A percentile compares a stretch with the other conserved stretches of the same genome.
phyloP scores from a whole-genome alignment of 2,329 filamentous ascomycete genomes.

The Epichloe glyceriae region DNA sequence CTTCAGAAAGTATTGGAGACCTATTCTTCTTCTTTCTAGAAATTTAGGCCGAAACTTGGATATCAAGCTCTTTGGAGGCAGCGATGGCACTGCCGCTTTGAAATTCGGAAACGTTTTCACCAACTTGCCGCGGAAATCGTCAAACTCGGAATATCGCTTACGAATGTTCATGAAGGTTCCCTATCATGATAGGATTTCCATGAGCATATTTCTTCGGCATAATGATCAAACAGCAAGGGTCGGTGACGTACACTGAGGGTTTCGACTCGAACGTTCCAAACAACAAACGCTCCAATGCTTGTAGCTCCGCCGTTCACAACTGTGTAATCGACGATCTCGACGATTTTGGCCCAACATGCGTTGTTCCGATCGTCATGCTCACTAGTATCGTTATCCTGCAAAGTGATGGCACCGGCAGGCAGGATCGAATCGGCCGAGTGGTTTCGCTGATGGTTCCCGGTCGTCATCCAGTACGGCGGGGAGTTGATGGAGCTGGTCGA shows the following conservation, averaged over 20 bases:
- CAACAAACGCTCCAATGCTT: conserved; percentile 76
- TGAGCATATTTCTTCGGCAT: not conserved
- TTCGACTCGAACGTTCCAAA: conserved; percentile 83
- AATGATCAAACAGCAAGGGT: not conserved
- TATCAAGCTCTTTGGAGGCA: conserved; percentile 85
- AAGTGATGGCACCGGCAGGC: conserved; percentile 41
- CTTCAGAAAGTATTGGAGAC: conserved; percentile 89
- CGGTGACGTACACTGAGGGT: conserved; percentile 57
- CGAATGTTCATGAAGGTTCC: conserved; percentile 49
- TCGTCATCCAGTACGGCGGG: conserved; percentile 33
- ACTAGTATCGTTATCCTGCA: conserved; percentile 48
- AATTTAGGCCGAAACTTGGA: conserved; percentile 77
- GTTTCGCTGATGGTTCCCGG: conserved; percentile 21
- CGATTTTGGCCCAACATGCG: conserved; percentile 53
- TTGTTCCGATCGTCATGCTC: conserved; percentile 37
- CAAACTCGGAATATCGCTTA: conserved; percentile 86
- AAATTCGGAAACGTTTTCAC: conserved; percentile 73
- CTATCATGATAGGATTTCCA: conserved; percentile 18
- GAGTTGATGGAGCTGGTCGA: conserved; percentile 20
- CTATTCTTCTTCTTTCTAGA: conserved; percentile 68
- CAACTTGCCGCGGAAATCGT: conserved; percentile 62
- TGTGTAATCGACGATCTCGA: conserved; percentile 44
- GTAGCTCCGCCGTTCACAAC: conserved; percentile 43
- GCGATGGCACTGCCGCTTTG: conserved; percentile 68
- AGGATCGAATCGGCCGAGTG: conserved; percentile 36